Conservation (phyloP, 2,329 filamentous ascomycete species). For the Ophiostoma ulmi region DNA sequence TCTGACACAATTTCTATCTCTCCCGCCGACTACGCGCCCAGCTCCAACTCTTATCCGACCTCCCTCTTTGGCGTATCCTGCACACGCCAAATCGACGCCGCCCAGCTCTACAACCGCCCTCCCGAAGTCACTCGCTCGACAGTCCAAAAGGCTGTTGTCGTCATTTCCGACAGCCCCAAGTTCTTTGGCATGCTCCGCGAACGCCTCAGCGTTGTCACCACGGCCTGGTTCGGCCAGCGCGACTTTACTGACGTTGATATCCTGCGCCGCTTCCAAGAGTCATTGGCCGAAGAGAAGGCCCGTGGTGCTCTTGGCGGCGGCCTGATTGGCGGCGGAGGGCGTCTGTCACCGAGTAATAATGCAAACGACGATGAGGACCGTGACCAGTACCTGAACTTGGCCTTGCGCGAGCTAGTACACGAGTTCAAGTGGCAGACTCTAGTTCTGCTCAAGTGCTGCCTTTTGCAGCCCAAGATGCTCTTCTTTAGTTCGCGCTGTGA, state of each 20-base stretch:
- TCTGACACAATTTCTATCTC: neutral
- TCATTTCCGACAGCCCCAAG: constrained; percentile 86
- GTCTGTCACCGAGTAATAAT: neutral
- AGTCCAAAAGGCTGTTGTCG: constrained; percentile 95
- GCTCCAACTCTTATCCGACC: constrained; percentile 38
- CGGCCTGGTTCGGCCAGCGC: constrained; percentile 91
- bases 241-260: constrained; percentile 93
- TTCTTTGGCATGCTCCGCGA: constrained; percentile 87
- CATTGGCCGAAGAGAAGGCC: constrained; percentile 63
- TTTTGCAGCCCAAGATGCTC: constrained; percentile 97
- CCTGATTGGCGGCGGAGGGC: constrained; percentile 11
- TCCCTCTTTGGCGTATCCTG: constrained; percentile 96
- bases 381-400: constrained; percentile 85
- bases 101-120: constrained; percentile 69
- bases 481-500: constrained; percentile 98
- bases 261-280: constrained; percentile 83
- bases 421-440: constrained; percentile 94
- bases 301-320: constrained; percentile 42
- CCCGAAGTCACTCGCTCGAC: constrained; percentile 93
- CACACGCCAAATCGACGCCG: constrained; percentile 82
- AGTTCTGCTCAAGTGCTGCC: constrained; percentile 85
- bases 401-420: constrained; percentile 82
- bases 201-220: constrained; percentile 82
- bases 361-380: constrained; percentile 62
- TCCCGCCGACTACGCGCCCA: neutral